Conservation (phyloP, 139 green algal genomes). For the Coelastrella sp. region DNA sequence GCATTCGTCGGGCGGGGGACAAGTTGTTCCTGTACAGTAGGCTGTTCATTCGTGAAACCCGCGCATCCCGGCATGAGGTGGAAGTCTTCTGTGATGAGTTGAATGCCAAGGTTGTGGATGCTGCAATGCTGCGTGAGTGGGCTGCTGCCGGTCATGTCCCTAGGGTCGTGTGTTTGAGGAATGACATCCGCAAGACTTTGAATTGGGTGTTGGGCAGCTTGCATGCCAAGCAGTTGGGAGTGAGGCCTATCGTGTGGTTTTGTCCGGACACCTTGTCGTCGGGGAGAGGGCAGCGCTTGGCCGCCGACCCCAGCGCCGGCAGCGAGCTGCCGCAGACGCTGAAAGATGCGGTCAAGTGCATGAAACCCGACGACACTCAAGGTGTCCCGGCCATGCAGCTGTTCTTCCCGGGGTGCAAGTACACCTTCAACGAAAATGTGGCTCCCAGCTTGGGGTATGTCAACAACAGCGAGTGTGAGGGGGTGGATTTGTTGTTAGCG, state of each 20-base stretch:
- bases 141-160: background rate
- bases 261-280: background rate
- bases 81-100: slow-evolving; percentile 5
- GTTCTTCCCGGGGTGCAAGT: background rate
- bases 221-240: background rate
- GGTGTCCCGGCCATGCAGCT: background rate
- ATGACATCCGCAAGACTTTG: background rate
- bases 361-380: background rate
- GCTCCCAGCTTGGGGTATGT: background rate
- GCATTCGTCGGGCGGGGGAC: background rate
- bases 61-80: background rate
- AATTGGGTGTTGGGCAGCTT: background rate
- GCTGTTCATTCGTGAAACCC: too few species aligned
- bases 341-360: background rate
- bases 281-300: background rate
- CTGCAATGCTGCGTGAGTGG: background rate
- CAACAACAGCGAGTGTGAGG: background rate
- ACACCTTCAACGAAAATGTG: background rate
- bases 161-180: background rate
- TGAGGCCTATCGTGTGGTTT: slow-evolving; percentile 18
- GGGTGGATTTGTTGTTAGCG: background rate
- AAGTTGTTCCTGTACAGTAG: background rate
- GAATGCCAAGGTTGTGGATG: background rate
- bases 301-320: background rate
- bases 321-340: background rate